These are phyloP conservation scores for Lipomyces sp. DNA, from an alignment of 805 yeast genomes.

Conservation along the genomic window DNA sequence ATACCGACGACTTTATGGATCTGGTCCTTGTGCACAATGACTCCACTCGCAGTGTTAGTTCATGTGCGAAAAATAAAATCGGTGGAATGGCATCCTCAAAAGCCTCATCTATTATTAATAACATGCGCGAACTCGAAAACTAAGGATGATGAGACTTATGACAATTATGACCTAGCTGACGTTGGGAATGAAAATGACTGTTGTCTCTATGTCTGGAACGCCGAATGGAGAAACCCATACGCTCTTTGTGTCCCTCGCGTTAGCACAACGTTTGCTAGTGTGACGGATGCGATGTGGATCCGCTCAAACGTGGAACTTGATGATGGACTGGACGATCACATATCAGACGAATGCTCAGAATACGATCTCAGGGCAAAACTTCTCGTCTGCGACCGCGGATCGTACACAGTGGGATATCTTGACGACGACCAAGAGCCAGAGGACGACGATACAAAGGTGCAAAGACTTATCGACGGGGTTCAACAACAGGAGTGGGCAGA, in stretches of 20 bases:
- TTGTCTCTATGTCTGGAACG: slow-evolving; percentile 29
- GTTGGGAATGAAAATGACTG: slow-evolving; percentile 24
- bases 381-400: slow-evolving; percentile 18
- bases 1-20: slow-evolving; percentile 36
- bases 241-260: slow-evolving; percentile 20
- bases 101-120: slow-evolving; percentile 23
- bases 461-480: slow-evolving; percentile 35
- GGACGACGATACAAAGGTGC: slow-evolving; percentile 35
- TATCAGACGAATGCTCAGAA: slow-evolving; percentile 10
- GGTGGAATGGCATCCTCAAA: slow-evolving; percentile 33
- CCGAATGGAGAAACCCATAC: slow-evolving; percentile 30
- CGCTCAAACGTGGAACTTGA: slow-evolving; percentile 14
- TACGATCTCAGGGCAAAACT: slow-evolving; percentile 7
- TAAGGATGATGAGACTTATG: slow-evolving; percentile 22
- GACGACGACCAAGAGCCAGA: slow-evolving; percentile 35
- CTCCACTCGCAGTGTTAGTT: slow-evolving; percentile 32
- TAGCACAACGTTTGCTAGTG: slow-evolving; percentile 10
- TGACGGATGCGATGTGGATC: slow-evolving; percentile 25
- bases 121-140: slow-evolving; percentile 11
- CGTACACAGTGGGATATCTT: slow-evolving; percentile 27
- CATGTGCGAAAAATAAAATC: slow-evolving; percentile 23
- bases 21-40: slow-evolving; percentile 29
- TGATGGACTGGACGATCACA: slow-evolving; percentile 5
- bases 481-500: slow-evolving; percentile 38
- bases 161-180: slow-evolving; percentile 26